phyloP scores from a whole-genome alignment of 768 basidiomycete genomes.

The Amanita pallidorosea region DNA sequence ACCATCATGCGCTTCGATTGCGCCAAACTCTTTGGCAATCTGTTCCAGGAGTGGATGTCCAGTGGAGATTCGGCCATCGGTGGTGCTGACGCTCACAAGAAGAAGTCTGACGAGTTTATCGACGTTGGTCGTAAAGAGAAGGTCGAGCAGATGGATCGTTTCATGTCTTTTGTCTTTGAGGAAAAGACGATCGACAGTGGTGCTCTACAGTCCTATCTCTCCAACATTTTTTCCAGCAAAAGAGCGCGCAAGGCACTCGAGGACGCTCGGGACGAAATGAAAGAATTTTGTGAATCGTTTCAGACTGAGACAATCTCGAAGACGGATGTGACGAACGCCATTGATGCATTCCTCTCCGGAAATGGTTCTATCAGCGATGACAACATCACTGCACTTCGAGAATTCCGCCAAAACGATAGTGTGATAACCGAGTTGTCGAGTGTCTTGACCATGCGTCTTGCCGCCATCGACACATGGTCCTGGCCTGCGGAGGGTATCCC shows the following conservation, averaged over 20 bases:
- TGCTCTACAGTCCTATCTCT: conserved; percentile 23
- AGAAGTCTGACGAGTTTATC: conserved; percentile 10
- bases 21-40: conserved; percentile 28
- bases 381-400: conserved; percentile 27
- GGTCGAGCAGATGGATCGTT: conserved; percentile 28
- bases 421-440: conserved; percentile 31
- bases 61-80: conserved; percentile 28
- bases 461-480: conserved; percentile 27
- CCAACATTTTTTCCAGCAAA: conserved; percentile 23
- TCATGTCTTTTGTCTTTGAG: conserved; percentile 30
- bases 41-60: conserved; percentile 33
- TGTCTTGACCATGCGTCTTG: conserved; percentile 35
- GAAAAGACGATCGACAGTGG: conserved; percentile 20
- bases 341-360: conserved; percentile 22
- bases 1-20: conserved; percentile 26
- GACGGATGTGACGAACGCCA: conserved; percentile 18
- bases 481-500: conserved; percentile 31
- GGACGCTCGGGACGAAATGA: conserved; percentile 18
- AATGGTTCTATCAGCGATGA: conserved; percentile 27
- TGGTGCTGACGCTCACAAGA: conserved; percentile 7
- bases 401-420: conserved; percentile 27
- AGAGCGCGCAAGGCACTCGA: conserved; percentile 19
- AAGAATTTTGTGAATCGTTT: conserved; percentile 17
- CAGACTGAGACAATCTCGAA: conserved; percentile 15
- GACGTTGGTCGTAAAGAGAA: conserved; percentile 29